Percentiles rank a stretch among this genome's conserved stretches.
phyloP scores from a whole-genome alignment of 345 rosid genomes.

The Melastoma malabathricum region DNA sequence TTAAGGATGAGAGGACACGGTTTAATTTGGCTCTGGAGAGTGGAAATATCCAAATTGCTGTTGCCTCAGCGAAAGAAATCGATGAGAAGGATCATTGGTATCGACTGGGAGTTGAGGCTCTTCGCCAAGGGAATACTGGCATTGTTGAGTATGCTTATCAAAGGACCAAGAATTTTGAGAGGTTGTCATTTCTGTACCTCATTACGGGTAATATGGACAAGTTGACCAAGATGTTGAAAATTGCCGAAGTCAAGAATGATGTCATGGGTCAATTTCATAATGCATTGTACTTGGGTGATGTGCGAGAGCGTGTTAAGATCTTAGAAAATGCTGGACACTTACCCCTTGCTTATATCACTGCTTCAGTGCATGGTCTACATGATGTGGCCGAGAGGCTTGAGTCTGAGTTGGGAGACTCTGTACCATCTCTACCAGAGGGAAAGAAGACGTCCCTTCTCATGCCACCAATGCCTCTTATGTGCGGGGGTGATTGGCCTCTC shows the following conservation, averaged over 20 bases:
- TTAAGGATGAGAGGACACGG: constrained; percentile 86
- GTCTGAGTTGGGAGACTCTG: constrained; percentile 52
- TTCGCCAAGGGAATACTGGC: constrained; percentile 90
- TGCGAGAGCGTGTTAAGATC: constrained; percentile 76
- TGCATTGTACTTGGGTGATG: constrained; percentile 82
- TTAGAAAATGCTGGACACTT: constrained; percentile 80
- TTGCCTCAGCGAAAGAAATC: constrained; percentile 90
- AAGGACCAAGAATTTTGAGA: constrained; percentile 94
- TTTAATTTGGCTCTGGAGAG: constrained; percentile 92
- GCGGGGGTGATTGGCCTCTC: constrained; percentile 97
- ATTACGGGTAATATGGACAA: constrained; percentile 77
- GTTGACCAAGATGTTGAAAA: constrained; percentile 79
- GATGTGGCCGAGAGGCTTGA: constrained; percentile 68
- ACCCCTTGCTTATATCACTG: constrained; percentile 79
- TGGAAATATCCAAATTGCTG: constrained; percentile 89
- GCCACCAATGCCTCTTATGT: constrained; percentile 62
- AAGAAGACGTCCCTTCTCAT: constrained; percentile 59
- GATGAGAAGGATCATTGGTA: constrained; percentile 96
- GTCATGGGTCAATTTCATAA: constrained; percentile 97
- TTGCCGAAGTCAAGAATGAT: constrained; percentile 86
- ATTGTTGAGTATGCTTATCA: constrained; percentile 94
- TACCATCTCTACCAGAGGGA: constrained; percentile 64
- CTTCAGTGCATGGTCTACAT: constrained; percentile 65
- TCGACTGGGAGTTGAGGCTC: constrained; percentile 90
- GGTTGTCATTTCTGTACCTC: constrained; percentile 84